Conservation (phyloP, 2,329 filamentous ascomycete genomes). For the Fusarium lateritium region DNA sequence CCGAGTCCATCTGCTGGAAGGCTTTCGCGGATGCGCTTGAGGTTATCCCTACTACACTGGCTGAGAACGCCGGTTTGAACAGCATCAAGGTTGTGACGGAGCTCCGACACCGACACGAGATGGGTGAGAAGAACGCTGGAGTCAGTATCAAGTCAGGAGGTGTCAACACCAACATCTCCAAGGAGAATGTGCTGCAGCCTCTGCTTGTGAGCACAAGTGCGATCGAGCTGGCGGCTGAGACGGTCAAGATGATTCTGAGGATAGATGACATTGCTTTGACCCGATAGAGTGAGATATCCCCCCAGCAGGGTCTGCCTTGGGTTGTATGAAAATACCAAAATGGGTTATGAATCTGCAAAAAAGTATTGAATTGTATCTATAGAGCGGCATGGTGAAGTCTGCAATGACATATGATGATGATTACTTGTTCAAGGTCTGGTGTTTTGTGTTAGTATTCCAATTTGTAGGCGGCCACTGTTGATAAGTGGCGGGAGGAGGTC, state of each 20-base stretch:
- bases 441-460: background rate
- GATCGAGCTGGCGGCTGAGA: constrained; percentile 97
- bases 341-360: constrained; percentile 47
- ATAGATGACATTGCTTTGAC: constrained; percentile 78
- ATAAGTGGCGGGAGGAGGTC: background rate
- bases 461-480: background rate
- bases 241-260: constrained; percentile 91
- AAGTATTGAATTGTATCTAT: constrained; percentile 34
- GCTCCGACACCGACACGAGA: constrained; percentile 91
- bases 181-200: constrained; percentile 97
- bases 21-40: constrained; percentile 98
- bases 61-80: constrained; percentile 97
- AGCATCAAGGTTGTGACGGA: constrained; percentile 99
- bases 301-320: constrained; percentile 48
- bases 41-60: constrained; percentile 95
- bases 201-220: constrained; percentile 97
- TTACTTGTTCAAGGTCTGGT: background rate
- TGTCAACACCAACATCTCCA: constrained; percentile 95
- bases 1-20: constrained; percentile 98
- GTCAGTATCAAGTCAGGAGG: constrained; percentile 98
- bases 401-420: constrained; percentile 18
- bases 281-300: constrained; percentile 62
- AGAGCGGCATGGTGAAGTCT: constrained; percentile 17
- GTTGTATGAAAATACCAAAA: constrained; percentile 58
- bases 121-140: constrained; percentile 95